phyloP scores from a whole-genome alignment of 179 eudicot genomes.

The Camellia oleifera region DNA sequence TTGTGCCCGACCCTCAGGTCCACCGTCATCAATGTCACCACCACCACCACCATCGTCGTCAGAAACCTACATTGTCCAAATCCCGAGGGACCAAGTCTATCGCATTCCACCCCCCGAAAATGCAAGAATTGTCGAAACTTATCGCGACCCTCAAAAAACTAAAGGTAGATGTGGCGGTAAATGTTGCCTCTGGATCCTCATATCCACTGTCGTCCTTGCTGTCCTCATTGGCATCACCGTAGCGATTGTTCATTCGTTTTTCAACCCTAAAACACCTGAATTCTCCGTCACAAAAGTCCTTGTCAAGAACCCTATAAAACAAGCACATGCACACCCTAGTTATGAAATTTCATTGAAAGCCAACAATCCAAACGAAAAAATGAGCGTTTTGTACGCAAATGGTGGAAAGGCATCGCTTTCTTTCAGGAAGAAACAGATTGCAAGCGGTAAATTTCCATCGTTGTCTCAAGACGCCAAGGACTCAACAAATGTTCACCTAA shows the following conservation, averaged over 20 bases:
- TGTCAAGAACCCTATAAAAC: constrained; percentile 1
- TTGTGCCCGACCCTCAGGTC: constrained; percentile 1
- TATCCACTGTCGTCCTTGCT: constrained; percentile 15
- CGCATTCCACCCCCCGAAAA: constrained; percentile 45
- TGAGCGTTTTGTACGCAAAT: constrained; percentile 25
- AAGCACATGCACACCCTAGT: constrained; percentile 2
- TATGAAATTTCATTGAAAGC: constrained; percentile 33
- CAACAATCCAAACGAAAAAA: constrained; percentile 38
- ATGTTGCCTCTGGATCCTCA: constrained; percentile 20
- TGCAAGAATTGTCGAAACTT: constrained; percentile 23
- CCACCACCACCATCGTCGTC: neutral
- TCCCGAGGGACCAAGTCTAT: constrained; percentile 38
- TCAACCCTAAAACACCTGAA: constrained; percentile 40
- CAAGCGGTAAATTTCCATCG: constrained; percentile 31
- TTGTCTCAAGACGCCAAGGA: constrained; percentile 27
- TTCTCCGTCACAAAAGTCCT: constrained; percentile 34
- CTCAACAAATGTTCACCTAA: constrained; percentile 19
- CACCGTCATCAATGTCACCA: neutral
- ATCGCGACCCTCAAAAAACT: neutral
- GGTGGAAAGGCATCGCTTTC: constrained; percentile 31
- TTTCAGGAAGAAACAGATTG: constrained; percentile 31
- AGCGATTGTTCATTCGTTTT: constrained; percentile 19
- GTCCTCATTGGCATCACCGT: constrained; percentile 17
- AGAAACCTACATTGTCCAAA: constrained; percentile 36
- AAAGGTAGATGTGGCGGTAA: neutral